These are phyloP conservation scores for Colletotrichum somersetense DNA, from an alignment of 2,329 filamentous ascomycete genomes.

Conservation along the genomic window DNA sequence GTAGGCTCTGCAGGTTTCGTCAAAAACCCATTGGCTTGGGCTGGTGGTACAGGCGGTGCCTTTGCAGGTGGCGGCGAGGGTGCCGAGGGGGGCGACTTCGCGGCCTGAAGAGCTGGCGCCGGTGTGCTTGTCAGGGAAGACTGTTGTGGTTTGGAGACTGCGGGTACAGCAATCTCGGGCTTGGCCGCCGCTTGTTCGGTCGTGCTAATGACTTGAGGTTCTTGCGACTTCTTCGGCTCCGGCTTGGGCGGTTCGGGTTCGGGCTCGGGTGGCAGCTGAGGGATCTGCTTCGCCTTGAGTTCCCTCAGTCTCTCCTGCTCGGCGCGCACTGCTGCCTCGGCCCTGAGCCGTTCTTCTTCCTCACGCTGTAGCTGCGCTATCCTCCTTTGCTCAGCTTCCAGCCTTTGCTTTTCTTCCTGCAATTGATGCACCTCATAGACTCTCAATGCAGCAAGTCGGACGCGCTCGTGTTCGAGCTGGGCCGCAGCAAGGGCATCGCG, in stretches of 20 bases:
- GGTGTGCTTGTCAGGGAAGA: constrained; percentile 35
- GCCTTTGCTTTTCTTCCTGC: constrained; percentile 57
- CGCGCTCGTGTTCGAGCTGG: constrained; percentile 74
- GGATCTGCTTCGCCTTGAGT: constrained; percentile 60
- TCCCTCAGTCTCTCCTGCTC: constrained; percentile 63
- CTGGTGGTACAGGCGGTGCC: constrained; percentile 25
- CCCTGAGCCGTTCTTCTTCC: constrained; percentile 60
- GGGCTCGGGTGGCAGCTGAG: constrained; percentile 56
- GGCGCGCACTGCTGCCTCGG: constrained; percentile 59
- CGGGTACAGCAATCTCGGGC: constrained; percentile 23
- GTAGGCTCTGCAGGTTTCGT: constrained; percentile 31
- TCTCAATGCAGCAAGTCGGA: constrained; percentile 65
- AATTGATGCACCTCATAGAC: constrained; percentile 63
- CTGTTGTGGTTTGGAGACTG: constrained; percentile 33
- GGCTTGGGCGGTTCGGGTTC: constrained; percentile 48
- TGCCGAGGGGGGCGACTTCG: constrained; percentile 42
- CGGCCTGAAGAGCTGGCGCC: constrained; percentile 28
- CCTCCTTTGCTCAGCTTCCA: constrained; percentile 58
- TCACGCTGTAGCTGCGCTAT: constrained; percentile 60
- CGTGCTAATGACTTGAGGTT: constrained; percentile 43
- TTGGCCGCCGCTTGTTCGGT: constrained; percentile 35
- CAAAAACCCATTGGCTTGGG: constrained; percentile 24
- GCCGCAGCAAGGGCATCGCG: constrained; percentile 75
- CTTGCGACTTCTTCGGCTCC: constrained; percentile 43
- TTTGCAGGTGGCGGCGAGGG: constrained; percentile 24